Evolutionary conservation across 2,329 filamentous ascomycete genomes (phyloP).

Genomic region (Apiospora sp.): DNA sequence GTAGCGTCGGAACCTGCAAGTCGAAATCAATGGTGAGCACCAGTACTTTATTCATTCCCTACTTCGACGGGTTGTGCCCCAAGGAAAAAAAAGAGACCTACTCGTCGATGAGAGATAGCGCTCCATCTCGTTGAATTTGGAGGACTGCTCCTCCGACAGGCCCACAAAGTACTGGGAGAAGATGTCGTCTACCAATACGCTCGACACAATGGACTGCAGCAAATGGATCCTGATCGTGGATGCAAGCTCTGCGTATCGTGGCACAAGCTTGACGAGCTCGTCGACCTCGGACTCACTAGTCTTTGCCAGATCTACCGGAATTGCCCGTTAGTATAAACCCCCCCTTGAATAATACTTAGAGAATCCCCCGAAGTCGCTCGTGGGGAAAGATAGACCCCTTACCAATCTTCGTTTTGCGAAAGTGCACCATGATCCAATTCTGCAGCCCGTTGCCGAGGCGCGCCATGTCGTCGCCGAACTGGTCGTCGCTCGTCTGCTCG

Average conservation of each 20-base stretch:
- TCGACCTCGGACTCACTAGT: neutral
- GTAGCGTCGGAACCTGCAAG: conserved; percentile 55
- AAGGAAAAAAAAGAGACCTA: conserved; percentile 36
- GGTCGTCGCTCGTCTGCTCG: conserved; percentile 70
- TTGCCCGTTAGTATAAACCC: neutral
- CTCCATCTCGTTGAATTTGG: conserved; percentile 59
- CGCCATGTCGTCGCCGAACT: conserved; percentile 68
- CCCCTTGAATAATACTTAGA: neutral
- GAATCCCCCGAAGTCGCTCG: neutral
- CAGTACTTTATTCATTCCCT: neutral
- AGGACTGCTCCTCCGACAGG: conserved; percentile 60
- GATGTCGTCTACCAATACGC: conserved; percentile 66
- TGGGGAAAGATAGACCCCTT: conserved; percentile 34
- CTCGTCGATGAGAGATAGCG: conserved; percentile 52
- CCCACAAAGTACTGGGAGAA: conserved; percentile 72
- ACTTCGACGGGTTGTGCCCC: too few relatives aligned
- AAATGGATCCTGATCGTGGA: conserved; percentile 65
- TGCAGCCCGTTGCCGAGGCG: conserved; percentile 72
- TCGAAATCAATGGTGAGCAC: conserved; percentile 24
- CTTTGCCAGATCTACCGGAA: neutral
- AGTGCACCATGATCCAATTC: conserved; percentile 78
- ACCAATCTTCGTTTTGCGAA: conserved; percentile 68
- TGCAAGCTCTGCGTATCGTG: conserved; percentile 64
- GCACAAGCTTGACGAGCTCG: conserved; percentile 54
- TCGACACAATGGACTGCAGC: conserved; percentile 68